These are phyloP conservation scores for Komagataella phaffii DNA, from an alignment of 805 yeast species.

Conservation along the genomic window DNA sequence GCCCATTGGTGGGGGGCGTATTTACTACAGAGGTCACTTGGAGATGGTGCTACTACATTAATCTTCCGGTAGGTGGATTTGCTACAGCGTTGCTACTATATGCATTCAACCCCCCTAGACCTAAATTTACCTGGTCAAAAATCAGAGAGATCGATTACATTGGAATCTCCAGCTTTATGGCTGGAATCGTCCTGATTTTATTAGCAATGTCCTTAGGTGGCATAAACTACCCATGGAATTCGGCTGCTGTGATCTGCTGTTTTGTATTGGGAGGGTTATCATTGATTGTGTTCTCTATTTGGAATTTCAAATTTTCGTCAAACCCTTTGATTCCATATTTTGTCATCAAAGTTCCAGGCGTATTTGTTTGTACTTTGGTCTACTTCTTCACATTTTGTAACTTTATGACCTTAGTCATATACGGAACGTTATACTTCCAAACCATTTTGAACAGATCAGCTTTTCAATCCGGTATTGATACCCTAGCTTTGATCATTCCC, in stretches of 20 bases:
- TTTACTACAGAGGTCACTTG: constrained; percentile 33
- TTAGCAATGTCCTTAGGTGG: constrained; percentile 44
- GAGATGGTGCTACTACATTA: constrained; percentile 70
- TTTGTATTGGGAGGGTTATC: constrained; percentile 32
- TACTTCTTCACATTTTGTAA: constrained; percentile 15
- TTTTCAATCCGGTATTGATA: constrained; percentile 31
- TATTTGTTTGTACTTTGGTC: constrained; percentile 12
- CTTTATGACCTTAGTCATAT: constrained; percentile 28
- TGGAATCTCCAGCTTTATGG: constrained; percentile 28
- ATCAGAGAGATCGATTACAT: constrained; percentile 25
- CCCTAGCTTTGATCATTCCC: constrained; percentile 30
- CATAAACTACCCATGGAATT: constrained; percentile 33
- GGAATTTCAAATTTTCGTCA: constrained; percentile 26
- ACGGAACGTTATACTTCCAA: constrained; percentile 35
- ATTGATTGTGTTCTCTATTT: constrained; percentile 19
- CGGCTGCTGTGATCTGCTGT: constrained; percentile 36
- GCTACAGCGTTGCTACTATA: constrained; percentile 23
- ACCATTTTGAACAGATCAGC: constrained; percentile 26
- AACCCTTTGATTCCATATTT: constrained; percentile 33
- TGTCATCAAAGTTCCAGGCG: constrained; percentile 21
- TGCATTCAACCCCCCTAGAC: constrained; percentile 29
- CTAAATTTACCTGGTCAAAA: not conserved
- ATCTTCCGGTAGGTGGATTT: constrained; percentile 51
- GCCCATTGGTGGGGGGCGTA: constrained; percentile 59
- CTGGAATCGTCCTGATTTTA: constrained; percentile 29